Percentiles rank a stretch among this genome's conserved stretches.
Evolutionary conservation across 2,329 filamentous ascomycete genomes (phyloP).

Genomic region (Sarocladiaceae sp.): DNA sequence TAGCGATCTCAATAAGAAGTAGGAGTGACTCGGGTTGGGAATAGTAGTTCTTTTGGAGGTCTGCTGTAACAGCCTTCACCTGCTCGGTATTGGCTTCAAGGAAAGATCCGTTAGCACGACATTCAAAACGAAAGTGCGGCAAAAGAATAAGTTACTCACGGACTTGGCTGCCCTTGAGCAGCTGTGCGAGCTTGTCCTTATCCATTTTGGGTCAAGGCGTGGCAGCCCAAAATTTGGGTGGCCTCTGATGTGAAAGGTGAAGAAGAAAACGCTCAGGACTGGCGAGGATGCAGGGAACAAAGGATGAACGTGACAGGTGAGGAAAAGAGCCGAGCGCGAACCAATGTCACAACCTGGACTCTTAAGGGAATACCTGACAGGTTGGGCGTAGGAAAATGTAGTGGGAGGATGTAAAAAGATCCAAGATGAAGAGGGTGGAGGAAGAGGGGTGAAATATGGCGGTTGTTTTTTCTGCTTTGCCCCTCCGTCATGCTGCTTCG

Average conservation of each 20-base stretch:
- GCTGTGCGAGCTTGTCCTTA: slow-evolving; percentile 72
- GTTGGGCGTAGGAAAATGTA: not conserved
- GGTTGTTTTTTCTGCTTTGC: not conserved
- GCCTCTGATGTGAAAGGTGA: not conserved
- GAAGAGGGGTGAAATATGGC: not conserved
- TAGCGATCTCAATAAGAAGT: slow-evolving; percentile 82
- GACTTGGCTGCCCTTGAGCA: slow-evolving; percentile 83
- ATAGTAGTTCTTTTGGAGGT: slow-evolving; percentile 93
- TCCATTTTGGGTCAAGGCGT: slow-evolving; percentile 27
- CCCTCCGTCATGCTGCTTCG: not conserved
- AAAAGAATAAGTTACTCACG: slow-evolving; percentile 53
- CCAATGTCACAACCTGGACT: not conserved
- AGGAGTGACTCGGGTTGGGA: slow-evolving; percentile 78
- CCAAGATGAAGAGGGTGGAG: slow-evolving; percentile 6
- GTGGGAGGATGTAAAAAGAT: not conserved
- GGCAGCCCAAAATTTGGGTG: not conserved
- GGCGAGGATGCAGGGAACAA: not conserved
- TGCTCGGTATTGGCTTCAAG: slow-evolving; percentile 75
- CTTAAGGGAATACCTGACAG: not conserved
- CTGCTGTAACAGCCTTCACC: slow-evolving; percentile 84
- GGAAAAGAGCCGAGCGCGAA: slow-evolving; percentile 1
- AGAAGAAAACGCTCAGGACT: slow-evolving; percentile 1
- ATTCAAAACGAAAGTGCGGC: not conserved
- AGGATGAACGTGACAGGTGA: slow-evolving; percentile 12
- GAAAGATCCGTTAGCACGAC: slow-evolving; percentile 27